Evolutionary conservation across 129 eudicot species (phyloP), one percentile per base, ranked within the genome.

Genomic region (Flaveria ramosissima): DNA sequence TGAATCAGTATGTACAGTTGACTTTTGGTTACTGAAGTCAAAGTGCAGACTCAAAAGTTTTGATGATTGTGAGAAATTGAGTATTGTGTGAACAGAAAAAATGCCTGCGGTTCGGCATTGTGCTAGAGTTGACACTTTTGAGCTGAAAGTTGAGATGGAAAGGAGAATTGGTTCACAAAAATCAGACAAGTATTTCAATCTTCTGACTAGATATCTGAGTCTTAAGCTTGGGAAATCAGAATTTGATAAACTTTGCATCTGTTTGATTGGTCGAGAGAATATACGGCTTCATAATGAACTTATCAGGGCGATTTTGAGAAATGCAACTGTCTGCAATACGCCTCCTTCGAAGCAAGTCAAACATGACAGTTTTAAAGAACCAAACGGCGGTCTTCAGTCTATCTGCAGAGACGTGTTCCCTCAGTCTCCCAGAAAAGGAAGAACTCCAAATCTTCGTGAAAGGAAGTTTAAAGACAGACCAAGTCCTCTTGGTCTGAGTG

Each of bases 401-500:
- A 80, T 88, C 3, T 89, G 93, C 65, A 75, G 89, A 80, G 95
- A 92, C 19, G 86, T 30, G 36, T 88, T 88, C 56, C 92, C 98
- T 47, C 90, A 66, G 68, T 92, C 98, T 24, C 90, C 88, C 7
- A 84, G 86, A 69, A 92, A 84, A 77, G 92, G 92, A 83, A 73
- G 95, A 63, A 85, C 90, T 23, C 92, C 88, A 1, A 69, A 66
- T 76, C 74, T 78, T 52, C 89, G 90, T 15, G 90, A 87, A 26
- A 83, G 92, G 6, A 85, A 73, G 80, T 71, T 72, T 36, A 92
- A 80, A 80, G 96, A 92, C 66, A 82, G 92, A 3, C 82, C 81
- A 2, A 88, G 96, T 80, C 96, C 98, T 63, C 95, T 88, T 42
- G 94, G 96, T 57, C 80, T 84, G 69, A 83, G 79, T 65, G 90